Evolutionary conservation across 2,329 filamentous ascomycete species (phyloP).

Genomic region (Aspergillus amoenus): DNA sequence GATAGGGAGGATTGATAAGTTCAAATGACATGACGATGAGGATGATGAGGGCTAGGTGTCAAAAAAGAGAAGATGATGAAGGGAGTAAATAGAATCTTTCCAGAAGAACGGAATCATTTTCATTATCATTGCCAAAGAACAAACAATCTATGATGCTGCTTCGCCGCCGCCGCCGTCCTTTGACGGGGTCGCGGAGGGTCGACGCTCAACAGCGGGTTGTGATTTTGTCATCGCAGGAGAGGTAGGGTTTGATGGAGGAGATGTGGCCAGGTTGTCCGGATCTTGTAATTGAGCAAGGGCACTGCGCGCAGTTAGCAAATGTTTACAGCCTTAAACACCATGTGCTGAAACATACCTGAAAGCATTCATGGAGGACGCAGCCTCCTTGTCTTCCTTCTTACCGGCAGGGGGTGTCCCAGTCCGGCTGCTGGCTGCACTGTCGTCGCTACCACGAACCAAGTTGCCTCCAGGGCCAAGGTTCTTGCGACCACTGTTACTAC

Average conservation of each 20-base stretch:
- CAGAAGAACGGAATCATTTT: slow-evolving; percentile 34
- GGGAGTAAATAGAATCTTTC: slow-evolving; percentile 32
- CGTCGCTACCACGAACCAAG: slow-evolving; percentile 72
- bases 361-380: slow-evolving; percentile 75
- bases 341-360: slow-evolving; percentile 71
- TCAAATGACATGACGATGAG: slow-evolving; percentile 15
- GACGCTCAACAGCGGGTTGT: slow-evolving; percentile 45
- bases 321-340: background rate
- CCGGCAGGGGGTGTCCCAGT: slow-evolving; percentile 79
- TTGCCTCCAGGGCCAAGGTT: slow-evolving; percentile 71
- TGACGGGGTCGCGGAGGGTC: slow-evolving; percentile 45
- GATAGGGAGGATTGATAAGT: slow-evolving; percentile 18
- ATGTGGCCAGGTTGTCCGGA: slow-evolving; percentile 47
- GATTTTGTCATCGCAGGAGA: slow-evolving; percentile 49
- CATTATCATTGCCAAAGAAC: slow-evolving; percentile 39
- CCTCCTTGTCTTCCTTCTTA: slow-evolving; percentile 62
- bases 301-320: slow-evolving; percentile 30
- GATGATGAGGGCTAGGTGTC: slow-evolving; percentile 16
- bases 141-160: slow-evolving; percentile 40
- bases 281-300: slow-evolving; percentile 50
- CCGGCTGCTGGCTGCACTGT: slow-evolving; percentile 83
- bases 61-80: slow-evolving; percentile 11
- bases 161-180: slow-evolving; percentile 36
- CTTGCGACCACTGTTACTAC: slow-evolving; percentile 81
- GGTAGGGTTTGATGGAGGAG: slow-evolving; percentile 49